Percentiles rank a stretch among this genome's conserved stretches.
These are phyloP conservation scores for Claviceps purpurea DNA, from an alignment of 2,329 filamentous ascomycete genomes.

Conservation along the genomic window DNA sequence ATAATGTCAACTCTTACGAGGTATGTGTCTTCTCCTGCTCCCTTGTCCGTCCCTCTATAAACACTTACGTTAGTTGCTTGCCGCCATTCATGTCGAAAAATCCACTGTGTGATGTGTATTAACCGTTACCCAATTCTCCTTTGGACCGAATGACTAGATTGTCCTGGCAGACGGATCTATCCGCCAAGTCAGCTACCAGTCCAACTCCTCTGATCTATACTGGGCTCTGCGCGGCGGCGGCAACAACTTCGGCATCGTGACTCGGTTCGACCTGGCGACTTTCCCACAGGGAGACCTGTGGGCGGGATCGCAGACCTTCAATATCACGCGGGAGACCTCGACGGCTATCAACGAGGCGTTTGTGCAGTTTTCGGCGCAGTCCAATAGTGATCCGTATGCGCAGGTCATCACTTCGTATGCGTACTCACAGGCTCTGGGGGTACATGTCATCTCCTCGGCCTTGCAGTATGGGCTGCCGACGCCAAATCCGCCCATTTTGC, in stretches of 20 bases:
- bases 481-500: slow-evolving; percentile 8
- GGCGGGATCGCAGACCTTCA: slow-evolving; percentile 16
- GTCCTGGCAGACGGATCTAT: slow-evolving; percentile 25
- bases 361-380: slow-evolving; percentile 9
- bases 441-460: slow-evolving; percentile 6
- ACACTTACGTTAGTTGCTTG: too few relatives aligned
- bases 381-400: slow-evolving; percentile 9
- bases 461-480: slow-evolving; percentile 4
- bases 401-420: slow-evolving; percentile 12
- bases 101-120: background rate
- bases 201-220: slow-evolving; percentile 35
- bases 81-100: background rate
- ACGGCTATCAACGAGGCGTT: slow-evolving; percentile 11
- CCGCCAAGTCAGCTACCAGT: slow-evolving; percentile 23
- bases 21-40: background rate
- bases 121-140: background rate
- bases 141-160: slow-evolving; percentile 8
- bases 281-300: slow-evolving; percentile 24
- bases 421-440: slow-evolving; percentile 8
- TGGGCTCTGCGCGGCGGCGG: slow-evolving; percentile 44
- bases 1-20: slow-evolving; percentile 10
- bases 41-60: background rate
- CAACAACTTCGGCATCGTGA: slow-evolving; percentile 43
- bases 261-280: slow-evolving; percentile 31
- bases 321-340: slow-evolving; percentile 10